These are phyloP conservation scores for Strobilomyces echinocephalus DNA, from an alignment of 768 basidiomycete species.

Conservation along the genomic window DNA sequence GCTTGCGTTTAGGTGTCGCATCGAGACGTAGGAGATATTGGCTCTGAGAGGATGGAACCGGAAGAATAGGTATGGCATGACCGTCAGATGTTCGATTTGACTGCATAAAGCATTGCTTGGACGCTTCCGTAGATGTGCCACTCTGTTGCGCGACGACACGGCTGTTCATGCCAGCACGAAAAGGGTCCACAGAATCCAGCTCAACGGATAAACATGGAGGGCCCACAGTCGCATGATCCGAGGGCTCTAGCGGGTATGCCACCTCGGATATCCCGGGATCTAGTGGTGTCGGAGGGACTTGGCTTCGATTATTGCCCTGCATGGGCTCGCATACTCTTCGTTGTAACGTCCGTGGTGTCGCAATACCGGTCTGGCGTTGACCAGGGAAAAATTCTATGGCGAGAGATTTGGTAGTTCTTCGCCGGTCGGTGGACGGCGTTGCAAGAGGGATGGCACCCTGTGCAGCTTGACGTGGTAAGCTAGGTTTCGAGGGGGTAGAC, in stretches of 20 bases:
- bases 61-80: conserved; percentile 7
- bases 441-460: conserved; percentile 3
- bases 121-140: background rate
- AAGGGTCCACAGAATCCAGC: background rate
- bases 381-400: background rate
- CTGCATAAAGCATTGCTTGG: background rate
- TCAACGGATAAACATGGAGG: background rate
- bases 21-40: conserved; percentile 31
- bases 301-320: background rate
- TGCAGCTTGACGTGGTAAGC: background rate
- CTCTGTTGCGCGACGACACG: background rate
- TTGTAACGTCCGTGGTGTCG: conserved; percentile 16
- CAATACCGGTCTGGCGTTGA: background rate
- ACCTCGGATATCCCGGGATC: background rate
- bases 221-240: background rate
- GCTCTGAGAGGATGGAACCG: conserved; percentile 30
- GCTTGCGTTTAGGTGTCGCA: conserved; percentile 33
- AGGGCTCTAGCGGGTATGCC: background rate
- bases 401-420: background rate
- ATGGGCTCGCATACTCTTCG: conserved; percentile 1
- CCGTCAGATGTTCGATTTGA: conserved; percentile 1
- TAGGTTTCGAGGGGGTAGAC: background rate
- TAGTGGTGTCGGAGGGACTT: background rate
- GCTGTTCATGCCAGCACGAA: background rate
- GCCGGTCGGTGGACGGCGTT: conserved; percentile 6